Evolutionary conservation across 2,329 filamentous ascomycete genomes (phyloP).

Genomic region (Dactylonectria estremocensis): DNA sequence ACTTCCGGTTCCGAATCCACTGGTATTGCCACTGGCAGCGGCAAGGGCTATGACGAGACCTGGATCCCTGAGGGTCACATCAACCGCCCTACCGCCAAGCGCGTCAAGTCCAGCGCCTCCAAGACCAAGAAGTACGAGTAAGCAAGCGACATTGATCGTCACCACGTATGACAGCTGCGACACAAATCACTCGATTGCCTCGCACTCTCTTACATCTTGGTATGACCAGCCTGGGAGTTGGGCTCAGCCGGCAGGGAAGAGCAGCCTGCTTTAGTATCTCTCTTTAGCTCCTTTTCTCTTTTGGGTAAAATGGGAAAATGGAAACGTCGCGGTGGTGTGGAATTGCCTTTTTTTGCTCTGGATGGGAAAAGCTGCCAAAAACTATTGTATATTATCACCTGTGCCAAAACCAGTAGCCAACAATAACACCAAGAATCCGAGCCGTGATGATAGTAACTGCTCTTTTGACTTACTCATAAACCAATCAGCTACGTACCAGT

Average conservation of each 20-base stretch:
- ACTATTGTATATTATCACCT: slow-evolving; percentile 44
- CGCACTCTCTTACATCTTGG: slow-evolving; percentile 18
- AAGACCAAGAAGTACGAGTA: slow-evolving; percentile 59
- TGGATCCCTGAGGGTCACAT: slow-evolving; percentile 95
- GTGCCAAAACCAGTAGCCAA: slow-evolving; percentile 40
- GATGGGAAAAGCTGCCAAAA: slow-evolving; percentile 16
- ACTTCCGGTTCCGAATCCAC: slow-evolving; percentile 81
- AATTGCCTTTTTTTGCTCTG: slow-evolving; percentile 27
- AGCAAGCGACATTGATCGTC: slow-evolving; percentile 4
- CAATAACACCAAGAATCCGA: slow-evolving; percentile 24
- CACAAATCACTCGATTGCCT: slow-evolving; percentile 4
- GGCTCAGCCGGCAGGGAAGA: slow-evolving; percentile 26
- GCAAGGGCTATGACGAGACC: slow-evolving; percentile 88
- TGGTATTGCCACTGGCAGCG: slow-evolving; percentile 76
- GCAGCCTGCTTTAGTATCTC: slow-evolving; percentile 17
- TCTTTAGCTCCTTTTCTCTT: slow-evolving; percentile 23
- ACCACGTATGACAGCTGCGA: slow-evolving; percentile 4
- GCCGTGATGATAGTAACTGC: not conserved
- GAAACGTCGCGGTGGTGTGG: slow-evolving; percentile 26
- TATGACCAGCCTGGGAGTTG: slow-evolving; percentile 26
- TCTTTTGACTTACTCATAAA: too few relatives aligned
- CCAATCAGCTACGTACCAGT: too few relatives aligned
- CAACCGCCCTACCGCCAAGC: slow-evolving; percentile 83
- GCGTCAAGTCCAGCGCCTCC: slow-evolving; percentile 72
- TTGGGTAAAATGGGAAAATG: slow-evolving; percentile 34